Percentiles rank a stretch among this genome's conserved stretches.
Conservation (phyloP, 257 asterid genomes). For the Penstemon eatonii region DNA sequence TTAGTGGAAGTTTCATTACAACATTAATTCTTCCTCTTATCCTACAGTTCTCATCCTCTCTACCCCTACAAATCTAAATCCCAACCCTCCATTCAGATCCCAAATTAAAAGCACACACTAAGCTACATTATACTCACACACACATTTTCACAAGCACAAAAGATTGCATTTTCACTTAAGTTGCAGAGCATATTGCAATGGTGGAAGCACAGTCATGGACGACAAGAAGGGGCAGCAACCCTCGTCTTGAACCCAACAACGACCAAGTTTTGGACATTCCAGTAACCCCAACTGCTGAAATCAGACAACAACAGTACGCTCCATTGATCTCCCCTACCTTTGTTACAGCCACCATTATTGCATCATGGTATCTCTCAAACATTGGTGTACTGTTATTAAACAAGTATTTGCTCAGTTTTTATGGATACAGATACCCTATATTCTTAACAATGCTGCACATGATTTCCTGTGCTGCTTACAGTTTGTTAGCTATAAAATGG, state of each 20-base stretch:
- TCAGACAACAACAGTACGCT: slow-evolving; percentile 53
- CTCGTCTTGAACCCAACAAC: slow-evolving; percentile 63
- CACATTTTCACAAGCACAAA: not conserved
- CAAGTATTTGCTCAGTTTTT: slow-evolving; percentile 84
- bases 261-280: slow-evolving; percentile 88
- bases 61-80: slow-evolving; percentile 52
- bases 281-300: slow-evolving; percentile 87
- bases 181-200: slow-evolving; percentile 36
- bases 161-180: slow-evolving; percentile 17
- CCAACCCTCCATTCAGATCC: slow-evolving; percentile 58
- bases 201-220: slow-evolving; percentile 98
- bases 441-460: slow-evolving; percentile 94
- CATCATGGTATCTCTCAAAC: slow-evolving; percentile 87
- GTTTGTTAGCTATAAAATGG: slow-evolving; percentile 69
- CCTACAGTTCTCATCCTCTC: too few relatives aligned
- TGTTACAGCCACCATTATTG: slow-evolving; percentile 68
- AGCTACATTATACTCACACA: not conserved
- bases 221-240: slow-evolving; percentile 90
- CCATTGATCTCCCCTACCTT: slow-evolving; percentile 51
- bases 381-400: slow-evolving; percentile 84
- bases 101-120: not conserved
- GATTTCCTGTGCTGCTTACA: slow-evolving; percentile 77
- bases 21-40: too few relatives aligned
- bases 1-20: too few relatives aligned
- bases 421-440: slow-evolving; percentile 82